Percentiles rank a stretch among this genome's conserved stretches.
Conservation (phyloP, 2,329 filamentous ascomycete genomes). For the Daldinia sp. region DNA sequence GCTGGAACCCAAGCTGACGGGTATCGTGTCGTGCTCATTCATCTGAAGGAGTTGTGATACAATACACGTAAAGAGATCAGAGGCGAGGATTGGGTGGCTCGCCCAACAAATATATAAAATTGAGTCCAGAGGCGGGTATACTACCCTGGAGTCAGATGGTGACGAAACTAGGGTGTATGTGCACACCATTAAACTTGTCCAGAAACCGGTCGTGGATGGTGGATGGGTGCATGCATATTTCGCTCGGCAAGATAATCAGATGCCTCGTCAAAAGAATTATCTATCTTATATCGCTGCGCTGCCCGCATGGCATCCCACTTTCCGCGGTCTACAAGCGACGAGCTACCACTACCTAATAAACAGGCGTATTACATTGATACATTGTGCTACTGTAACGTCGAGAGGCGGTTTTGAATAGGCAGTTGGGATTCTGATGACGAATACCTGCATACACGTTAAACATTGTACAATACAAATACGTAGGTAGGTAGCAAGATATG, state of each 20-base stretch:
- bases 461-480: background rate
- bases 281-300: background rate
- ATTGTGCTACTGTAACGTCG: conserved; percentile 30
- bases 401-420: conserved; percentile 4
- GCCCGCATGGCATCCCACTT: conserved; percentile 27
- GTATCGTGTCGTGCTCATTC: conserved; percentile 14
- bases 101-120: conserved; percentile 2
- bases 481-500: too few species aligned
- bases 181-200: conserved; percentile 29
- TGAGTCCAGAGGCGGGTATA: conserved; percentile 14
- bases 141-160: conserved; percentile 33
- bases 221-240: conserved; percentile 30
- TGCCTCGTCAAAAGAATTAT: conserved; percentile 25
- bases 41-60: conserved; percentile 25
- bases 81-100: conserved; percentile 23
- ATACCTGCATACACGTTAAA: conserved; percentile 2
- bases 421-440: conserved; percentile 2
- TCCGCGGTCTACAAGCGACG: conserved; percentile 9
- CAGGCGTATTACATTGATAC: conserved; percentile 26
- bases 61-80: conserved; percentile 19
- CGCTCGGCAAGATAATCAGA: conserved; percentile 38
- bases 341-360: conserved; percentile 18
- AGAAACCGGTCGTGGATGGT: conserved; percentile 23
- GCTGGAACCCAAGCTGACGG: conserved; percentile 23
- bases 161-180: conserved; percentile 33